Percentiles rank a stretch among this genome's conserved stretches.
Evolutionary conservation across 2,329 filamentous ascomycete genomes (phyloP).

Genomic region (Aspergillus costaricaensis): DNA sequence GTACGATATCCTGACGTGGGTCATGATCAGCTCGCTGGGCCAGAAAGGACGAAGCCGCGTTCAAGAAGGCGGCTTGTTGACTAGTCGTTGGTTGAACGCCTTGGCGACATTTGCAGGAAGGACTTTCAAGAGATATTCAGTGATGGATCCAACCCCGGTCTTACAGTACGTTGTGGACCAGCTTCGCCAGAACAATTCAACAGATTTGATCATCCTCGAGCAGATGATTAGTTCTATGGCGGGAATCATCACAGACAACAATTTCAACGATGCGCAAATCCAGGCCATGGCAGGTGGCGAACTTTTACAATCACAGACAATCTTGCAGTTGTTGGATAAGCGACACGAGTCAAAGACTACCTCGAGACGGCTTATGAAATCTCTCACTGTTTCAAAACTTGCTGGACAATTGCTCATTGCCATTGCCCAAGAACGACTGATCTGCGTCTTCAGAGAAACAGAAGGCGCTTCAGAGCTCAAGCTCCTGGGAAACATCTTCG

Average conservation of each 20-base stretch:
- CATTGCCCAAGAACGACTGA: slow-evolving; percentile 84
- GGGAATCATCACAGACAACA: slow-evolving; percentile 81
- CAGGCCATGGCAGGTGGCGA: slow-evolving; percentile 86
- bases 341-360: slow-evolving; percentile 74
- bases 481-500: slow-evolving; percentile 80
- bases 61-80: slow-evolving; percentile 69
- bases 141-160: slow-evolving; percentile 80
- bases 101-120: slow-evolving; percentile 88
- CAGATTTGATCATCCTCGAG: slow-evolving; percentile 86
- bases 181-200: slow-evolving; percentile 77
- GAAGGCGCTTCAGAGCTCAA: slow-evolving; percentile 75
- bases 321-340: slow-evolving; percentile 78
- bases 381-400: slow-evolving; percentile 74
- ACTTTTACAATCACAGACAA: slow-evolving; percentile 73
- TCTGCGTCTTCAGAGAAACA: slow-evolving; percentile 77
- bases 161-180: slow-evolving; percentile 88
- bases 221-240: slow-evolving; percentile 92
- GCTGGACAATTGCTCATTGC: slow-evolving; percentile 83
- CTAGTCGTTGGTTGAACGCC: slow-evolving; percentile 88
- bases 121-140: slow-evolving; percentile 81
- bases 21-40: slow-evolving; percentile 72
- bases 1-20: slow-evolving; percentile 93
- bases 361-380: slow-evolving; percentile 76
- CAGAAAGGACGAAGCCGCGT: slow-evolving; percentile 60
- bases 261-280: slow-evolving; percentile 86